Evolutionary conservation across 2,329 filamentous ascomycete genomes (phyloP).

Genomic region (Coniella vitis): DNA sequence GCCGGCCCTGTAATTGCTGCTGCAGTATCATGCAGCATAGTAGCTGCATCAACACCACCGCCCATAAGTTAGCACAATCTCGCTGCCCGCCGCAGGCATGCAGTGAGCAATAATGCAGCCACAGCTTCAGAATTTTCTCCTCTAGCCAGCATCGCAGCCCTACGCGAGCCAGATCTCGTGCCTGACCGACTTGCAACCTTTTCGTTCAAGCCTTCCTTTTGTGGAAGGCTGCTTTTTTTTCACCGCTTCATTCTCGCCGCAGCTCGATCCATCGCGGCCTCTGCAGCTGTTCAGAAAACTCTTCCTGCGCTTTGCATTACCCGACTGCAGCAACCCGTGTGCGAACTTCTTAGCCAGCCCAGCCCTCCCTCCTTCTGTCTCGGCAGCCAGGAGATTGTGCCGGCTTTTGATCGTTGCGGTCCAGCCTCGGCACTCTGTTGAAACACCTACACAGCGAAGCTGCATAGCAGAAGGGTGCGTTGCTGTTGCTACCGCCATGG

Average conservation of each 20-base stretch:
- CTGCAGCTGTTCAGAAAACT: neutral
- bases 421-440: neutral
- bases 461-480: neutral
- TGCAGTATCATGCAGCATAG: too few relatives aligned
- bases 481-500: constrained; percentile 23
- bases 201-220: neutral
- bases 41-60: neutral
- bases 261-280: neutral
- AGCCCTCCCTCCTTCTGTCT: neutral
- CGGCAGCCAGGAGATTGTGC: neutral
- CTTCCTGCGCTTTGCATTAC: neutral
- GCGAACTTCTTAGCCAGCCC: neutral
- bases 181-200: neutral
- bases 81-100: neutral
- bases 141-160: neutral
- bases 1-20: too few relatives aligned
- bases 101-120: constrained; percentile 5
- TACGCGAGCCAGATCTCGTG: neutral
- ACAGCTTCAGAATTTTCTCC: neutral
- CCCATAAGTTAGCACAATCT: neutral
- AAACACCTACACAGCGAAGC: neutral
- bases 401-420: neutral
- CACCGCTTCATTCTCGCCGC: constrained; percentile 1
- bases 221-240: neutral
- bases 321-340: neutral